A percentile compares a stretch with the other conserved stretches of the same genome.
phyloP scores from a whole-genome alignment of 2,329 filamentous ascomycete species.

The Chalara sp. region DNA sequence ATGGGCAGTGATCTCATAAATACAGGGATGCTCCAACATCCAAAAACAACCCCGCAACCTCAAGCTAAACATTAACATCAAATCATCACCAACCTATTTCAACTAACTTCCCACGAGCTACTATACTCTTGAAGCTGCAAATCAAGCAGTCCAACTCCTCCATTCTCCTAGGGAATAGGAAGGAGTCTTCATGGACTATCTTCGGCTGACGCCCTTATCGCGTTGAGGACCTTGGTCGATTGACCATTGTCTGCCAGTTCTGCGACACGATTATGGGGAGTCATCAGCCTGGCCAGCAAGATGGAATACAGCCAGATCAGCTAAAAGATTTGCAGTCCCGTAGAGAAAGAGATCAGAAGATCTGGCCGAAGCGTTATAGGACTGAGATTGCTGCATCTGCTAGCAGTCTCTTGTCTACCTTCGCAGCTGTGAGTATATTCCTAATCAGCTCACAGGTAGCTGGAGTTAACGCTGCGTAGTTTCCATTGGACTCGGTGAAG shows the following conservation, averaged over 20 bases:
- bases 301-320: conserved; percentile 15
- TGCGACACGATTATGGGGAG: conserved; percentile 37
- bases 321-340: conserved; percentile 5
- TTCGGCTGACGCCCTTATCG: conserved; percentile 45
- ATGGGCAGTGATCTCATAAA: too few species aligned
- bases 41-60: conserved; percentile 14
- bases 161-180: conserved; percentile 16
- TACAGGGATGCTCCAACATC: too few species aligned
- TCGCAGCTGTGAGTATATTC: conserved; percentile 49
- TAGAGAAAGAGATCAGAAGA: conserved; percentile 28
- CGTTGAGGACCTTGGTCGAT: conserved; percentile 54
- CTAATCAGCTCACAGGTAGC: not conserved
- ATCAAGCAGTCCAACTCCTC: conserved; percentile 13
- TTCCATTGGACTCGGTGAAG: conserved; percentile 84
- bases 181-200: conserved; percentile 45
- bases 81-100: conserved; percentile 17
- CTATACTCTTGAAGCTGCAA: conserved; percentile 12
- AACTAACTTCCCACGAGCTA: conserved; percentile 9
- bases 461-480: conserved; percentile 31
- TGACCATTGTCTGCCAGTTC: conserved; percentile 35
- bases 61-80: conserved; percentile 1
- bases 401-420: conserved; percentile 71
- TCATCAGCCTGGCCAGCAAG: conserved; percentile 19
- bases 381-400: conserved; percentile 74
- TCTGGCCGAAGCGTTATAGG: conserved; percentile 68